Evolutionary conservation across 2,329 filamentous ascomycete species (phyloP), one percentile per base, ranked within the genome.

Genomic region (Calycina marina): DNA sequence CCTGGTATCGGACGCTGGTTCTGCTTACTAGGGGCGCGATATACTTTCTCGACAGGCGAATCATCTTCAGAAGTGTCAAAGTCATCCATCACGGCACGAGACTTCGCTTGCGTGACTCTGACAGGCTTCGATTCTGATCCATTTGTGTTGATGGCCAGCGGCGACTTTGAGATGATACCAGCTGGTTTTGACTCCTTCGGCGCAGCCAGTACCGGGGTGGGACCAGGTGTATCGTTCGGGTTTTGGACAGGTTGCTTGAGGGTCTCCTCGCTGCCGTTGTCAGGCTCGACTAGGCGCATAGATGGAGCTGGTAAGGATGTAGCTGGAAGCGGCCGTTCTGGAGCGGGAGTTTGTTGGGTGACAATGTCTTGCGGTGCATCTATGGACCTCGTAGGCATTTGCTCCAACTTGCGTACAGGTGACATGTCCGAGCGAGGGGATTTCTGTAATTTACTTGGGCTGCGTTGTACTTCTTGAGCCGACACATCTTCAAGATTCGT

Each of bases 391-490:
- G 37, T 4, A 13, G 50, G 46, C 15, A 26, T 24, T 31, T 38
- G 32, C 8, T 5, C 30, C 31, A 11, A 28, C 20, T 32, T 40
- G 33, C 37, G 36, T 31, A 28, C 43, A 17, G 47, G 45, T 15
- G 50, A 51, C 4, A 34, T 39, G 18, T 52, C 49, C 9, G 32
- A 28, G 10, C 39, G 40, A 18, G 45, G 67, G 34, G 68, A 66
- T 53, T 85, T 85, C 47, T 83, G 77, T 32, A 84, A 59, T 53
- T 83, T 85, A 57, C 69, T 72, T 3, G 69, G 55, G 34, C 69
- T 63, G 38, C 72, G 63, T 42, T 77, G 71, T 6, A 64, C 17
- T 16, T 44, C 40, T 26, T 32, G 16, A 12, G 36, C 24, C 25
- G 44, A 46, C 8, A 36, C 38, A 25, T 50, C 28, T 30, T 37